Conservation (phyloP, 805 yeast genomes). For the Suhomyces sp. region DNA sequence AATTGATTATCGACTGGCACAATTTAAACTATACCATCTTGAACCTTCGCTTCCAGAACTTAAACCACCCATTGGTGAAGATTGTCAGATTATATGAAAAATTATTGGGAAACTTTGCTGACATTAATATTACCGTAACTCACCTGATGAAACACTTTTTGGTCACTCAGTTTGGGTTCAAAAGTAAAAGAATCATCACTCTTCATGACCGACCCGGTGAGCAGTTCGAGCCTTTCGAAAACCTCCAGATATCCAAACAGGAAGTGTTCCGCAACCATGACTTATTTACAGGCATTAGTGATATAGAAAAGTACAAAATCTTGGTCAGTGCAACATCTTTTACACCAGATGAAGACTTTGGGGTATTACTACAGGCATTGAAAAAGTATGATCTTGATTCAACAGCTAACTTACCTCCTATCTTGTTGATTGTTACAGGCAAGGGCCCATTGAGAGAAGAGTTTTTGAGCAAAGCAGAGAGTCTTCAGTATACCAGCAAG, state of each 20-base stretch:
- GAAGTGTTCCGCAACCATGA: slow-evolving; percentile 24
- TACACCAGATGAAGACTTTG: slow-evolving; percentile 92
- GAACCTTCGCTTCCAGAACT: slow-evolving; percentile 55
- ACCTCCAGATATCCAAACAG: slow-evolving; percentile 29
- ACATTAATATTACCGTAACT: slow-evolving; percentile 78
- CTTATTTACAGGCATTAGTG: slow-evolving; percentile 24
- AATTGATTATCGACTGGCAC: slow-evolving; percentile 91
- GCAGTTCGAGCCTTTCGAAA: slow-evolving; percentile 54
- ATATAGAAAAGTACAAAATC: slow-evolving; percentile 49
- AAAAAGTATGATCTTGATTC: slow-evolving; percentile 48
- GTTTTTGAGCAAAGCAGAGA: slow-evolving; percentile 48
- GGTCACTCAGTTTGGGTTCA: slow-evolving; percentile 51
- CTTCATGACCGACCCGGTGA: slow-evolving; percentile 84
- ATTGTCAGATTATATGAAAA: slow-evolving; percentile 62
- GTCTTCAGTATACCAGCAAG: slow-evolving; percentile 41
- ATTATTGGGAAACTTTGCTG: slow-evolving; percentile 59
- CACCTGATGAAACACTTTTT: slow-evolving; percentile 65
- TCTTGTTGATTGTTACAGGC: slow-evolving; percentile 86
- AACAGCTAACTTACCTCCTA: slow-evolving; percentile 35
- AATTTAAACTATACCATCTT: slow-evolving; percentile 85
- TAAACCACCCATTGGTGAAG: slow-evolving; percentile 59
- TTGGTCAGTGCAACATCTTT: slow-evolving; percentile 87
- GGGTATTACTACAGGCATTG: slow-evolving; percentile 65
- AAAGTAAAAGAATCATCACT: slow-evolving; percentile 48
- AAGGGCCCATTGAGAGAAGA: slow-evolving; percentile 79